Conservation (phyloP, 148 eudicot species). For the Rhododendron vialii region DNA sequence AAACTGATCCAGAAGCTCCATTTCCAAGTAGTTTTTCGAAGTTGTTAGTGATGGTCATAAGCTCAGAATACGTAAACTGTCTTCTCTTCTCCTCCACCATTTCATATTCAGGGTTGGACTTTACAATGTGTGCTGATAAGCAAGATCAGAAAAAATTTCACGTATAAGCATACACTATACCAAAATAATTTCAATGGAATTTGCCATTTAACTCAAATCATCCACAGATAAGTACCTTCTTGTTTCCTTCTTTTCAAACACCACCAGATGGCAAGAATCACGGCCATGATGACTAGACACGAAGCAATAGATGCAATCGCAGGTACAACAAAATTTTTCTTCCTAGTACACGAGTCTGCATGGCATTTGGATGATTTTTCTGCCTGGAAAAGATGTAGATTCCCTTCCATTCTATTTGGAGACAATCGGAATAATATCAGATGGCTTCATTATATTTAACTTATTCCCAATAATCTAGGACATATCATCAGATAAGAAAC, state of each 20-base stretch:
- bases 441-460: too few species aligned
- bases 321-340: neutral
- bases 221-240: neutral
- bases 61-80: neutral
- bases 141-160: neutral
- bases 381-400: too few species aligned
- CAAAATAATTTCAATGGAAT: neutral
- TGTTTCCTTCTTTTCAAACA: neutral
- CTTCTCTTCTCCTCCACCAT: neutral
- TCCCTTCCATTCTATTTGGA: too few species aligned
- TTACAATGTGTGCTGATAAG: neutral
- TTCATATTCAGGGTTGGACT: neutral
- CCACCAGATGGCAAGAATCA: neutral
- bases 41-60: neutral
- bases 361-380: neutral
- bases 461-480: too few species aligned
- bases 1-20: slow-evolving; percentile 34
- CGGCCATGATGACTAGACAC: too few species aligned
- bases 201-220: neutral
- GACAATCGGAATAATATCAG: too few species aligned
- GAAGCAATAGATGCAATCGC: neutral
- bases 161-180: neutral
- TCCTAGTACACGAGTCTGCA: neutral
- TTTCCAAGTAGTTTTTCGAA: slow-evolving; percentile 12
- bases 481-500: too few species aligned